Base-by-base conservation (phyloP, 169 alveolate species). In the Babesia divergens region DNA sequence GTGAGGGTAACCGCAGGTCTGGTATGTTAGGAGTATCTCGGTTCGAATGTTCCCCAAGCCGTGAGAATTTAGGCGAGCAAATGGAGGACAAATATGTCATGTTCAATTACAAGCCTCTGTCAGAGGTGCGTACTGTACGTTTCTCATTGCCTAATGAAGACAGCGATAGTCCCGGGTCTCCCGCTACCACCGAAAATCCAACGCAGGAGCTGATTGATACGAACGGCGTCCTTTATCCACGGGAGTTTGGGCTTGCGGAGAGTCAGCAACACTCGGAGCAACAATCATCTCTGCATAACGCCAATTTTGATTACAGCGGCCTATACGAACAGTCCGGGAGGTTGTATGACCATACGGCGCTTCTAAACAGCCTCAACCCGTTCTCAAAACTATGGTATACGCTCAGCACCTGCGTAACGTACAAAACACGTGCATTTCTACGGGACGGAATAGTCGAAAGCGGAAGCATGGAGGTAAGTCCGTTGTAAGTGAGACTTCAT, bases 341-440 rank as follows among this genome's bases (percentile, higher is more conserved):
- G 22, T 16, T 20, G 54, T 5, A 40, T 7, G 44, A 51, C 1
- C 68, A 53, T 1, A 40, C 46, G 56, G 22, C 72, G 37, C 37
- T 66, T 11, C 37, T 66, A 9, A 62, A 65, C 18, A 29, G 62
- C 46, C 49, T 74, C 50, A 65, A 68, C 31, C n/a, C 53, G 13
- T 74, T 74, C 29, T 74, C 84, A 16, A 47, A 51, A 9, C 44
- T 74, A 24, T 74, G 84, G 84, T 74, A 74, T 52, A 51, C 70
- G 43, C 69, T 74, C 52, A 74, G 84, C 55, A 74, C 69, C 38
- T 47, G 65, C 54, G 24, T 74, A 18, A 74, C 84, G 26, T 28
- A 32, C 26, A 46, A 14, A 16, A 74, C 84, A 3, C 52, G 70
- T 8, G 77, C 62, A 49, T 74, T 50, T 14, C 52, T 74, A 4